Percentiles rank a stretch among this genome's conserved stretches.
These are phyloP conservation scores for Zizania latifolia DNA, from an alignment of 176 grass and related monocot genomes.

Conservation along the genomic window DNA sequence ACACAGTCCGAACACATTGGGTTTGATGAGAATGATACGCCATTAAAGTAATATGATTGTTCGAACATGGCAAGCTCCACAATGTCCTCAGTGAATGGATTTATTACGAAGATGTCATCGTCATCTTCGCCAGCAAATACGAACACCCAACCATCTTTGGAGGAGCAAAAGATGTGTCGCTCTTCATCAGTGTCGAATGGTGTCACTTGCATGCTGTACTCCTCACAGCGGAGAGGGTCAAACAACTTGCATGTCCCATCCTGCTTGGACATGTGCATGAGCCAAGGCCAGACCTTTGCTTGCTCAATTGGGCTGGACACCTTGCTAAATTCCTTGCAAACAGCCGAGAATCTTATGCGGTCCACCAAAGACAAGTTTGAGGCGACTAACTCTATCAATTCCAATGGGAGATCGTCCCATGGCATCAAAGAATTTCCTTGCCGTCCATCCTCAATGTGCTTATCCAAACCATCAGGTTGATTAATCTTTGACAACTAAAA, in stretches of 20 bases:
- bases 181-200: background rate
- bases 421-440: too few species aligned
- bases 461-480: too few species aligned
- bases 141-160: slow-evolving; percentile 27
- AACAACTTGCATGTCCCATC: slow-evolving; percentile 9
- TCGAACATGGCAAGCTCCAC: too few species aligned
- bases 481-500: too few species aligned
- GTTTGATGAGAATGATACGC: background rate
- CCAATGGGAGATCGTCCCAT: too few species aligned
- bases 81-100: slow-evolving; percentile 2
- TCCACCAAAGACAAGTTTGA: too few species aligned
- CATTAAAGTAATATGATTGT: background rate
- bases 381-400: too few species aligned
- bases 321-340: too few species aligned
- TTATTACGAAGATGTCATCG: slow-evolving; percentile 6
- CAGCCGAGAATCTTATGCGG: too few species aligned
- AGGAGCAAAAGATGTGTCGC: background rate
- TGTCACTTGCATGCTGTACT: background rate
- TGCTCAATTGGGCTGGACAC: background rate
- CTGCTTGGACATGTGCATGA: slow-evolving; percentile 3
- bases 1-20: background rate
- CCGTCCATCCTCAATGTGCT: too few species aligned
- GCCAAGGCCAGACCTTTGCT: slow-evolving; percentile 17
- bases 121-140: background rate
- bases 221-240: slow-evolving; percentile 7